Base-by-base conservation (phyloP, 106 monocot genomes). In the Dioscorea dumetorum region DNA sequence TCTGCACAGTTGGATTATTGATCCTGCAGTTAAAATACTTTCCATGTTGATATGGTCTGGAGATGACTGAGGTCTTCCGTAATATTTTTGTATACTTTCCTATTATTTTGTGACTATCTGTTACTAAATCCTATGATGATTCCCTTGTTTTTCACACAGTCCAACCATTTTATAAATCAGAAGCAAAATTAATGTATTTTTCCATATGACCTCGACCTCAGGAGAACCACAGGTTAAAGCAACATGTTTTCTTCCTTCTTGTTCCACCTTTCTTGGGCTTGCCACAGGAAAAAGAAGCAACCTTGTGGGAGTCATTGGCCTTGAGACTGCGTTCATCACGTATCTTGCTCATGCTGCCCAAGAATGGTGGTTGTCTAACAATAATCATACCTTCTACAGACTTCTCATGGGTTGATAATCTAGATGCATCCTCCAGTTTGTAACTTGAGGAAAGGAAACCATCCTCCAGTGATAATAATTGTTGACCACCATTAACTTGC, bases 301-400 rank as follows among this genome's bases (percentile, higher is more conserved):
- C 24, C 48, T 18, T 11, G 51, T 64, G 64, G 20, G 68, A 60
- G 23, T 61, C 74, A 71, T 80, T 74, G 12, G 52, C 48, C 10
- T n/a, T 48, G 31, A 74, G 23, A 58, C 74, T 74, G 22, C 50
- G 53, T 60, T 80, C 80, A 70, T 65, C 66, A 48, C 70, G 70
- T 57, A 74, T 70, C 50, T 79, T 79, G 61, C 70, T 50, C 60
- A 35, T 57, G 49, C 57, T 67, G 3, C 69, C 80, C 12, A 58
- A 48, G 4, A 57, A 17, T n/a, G 69, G 57, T 4, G 67, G 69
- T 20, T 64, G 73, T 10, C 15, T 57, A 56, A 63, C 10, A 13
- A 20, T 28, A 21, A n/a, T 24, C 22, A 49, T 16, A 48, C 19
- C 13, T 61, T 61, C 61, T 53, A 33, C 32, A 21, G 18, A 18